Evolutionary conservation across 129 eudicot genomes (phyloP).

Genomic region (Oenanthe sinensis): DNA sequence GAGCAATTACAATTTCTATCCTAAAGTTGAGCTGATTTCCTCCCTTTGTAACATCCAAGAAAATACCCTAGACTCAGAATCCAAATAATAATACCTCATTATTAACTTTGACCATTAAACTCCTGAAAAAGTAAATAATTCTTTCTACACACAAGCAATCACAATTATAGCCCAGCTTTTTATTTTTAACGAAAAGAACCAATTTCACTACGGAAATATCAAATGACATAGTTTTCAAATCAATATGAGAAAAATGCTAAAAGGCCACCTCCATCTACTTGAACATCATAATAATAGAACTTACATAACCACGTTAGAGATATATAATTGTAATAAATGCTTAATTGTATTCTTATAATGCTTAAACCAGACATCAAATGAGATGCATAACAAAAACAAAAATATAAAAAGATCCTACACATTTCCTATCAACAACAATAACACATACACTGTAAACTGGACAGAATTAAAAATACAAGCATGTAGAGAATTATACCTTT

Average conservation of each 20-base stretch:
- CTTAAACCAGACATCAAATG: background rate
- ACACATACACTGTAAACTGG: background rate
- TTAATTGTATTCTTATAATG: too few relatives aligned
- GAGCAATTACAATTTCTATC: background rate
- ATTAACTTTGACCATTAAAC: background rate
- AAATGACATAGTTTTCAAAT: background rate
- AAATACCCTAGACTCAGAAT: background rate
- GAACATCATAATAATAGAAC: background rate
- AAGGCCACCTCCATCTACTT: background rate
- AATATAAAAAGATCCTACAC: background rate
- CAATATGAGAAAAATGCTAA: background rate
- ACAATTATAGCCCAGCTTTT: background rate
- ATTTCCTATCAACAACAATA: background rate
- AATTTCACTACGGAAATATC: background rate
- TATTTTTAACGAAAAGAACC: background rate
- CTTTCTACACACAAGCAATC: background rate
- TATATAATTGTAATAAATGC: too few relatives aligned
- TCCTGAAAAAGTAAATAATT: background rate
- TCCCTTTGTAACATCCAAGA: background rate
- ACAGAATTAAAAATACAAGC: background rate
- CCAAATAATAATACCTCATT: background rate
- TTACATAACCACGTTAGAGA: background rate
- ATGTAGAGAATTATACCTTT: slow-evolving; percentile 34
- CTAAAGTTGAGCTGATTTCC: background rate
- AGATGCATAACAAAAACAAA: background rate